These are phyloP conservation scores for Mycena sp. DNA, from an alignment of 1,284 basidiomycete genomes.

Conservation along the genomic window DNA sequence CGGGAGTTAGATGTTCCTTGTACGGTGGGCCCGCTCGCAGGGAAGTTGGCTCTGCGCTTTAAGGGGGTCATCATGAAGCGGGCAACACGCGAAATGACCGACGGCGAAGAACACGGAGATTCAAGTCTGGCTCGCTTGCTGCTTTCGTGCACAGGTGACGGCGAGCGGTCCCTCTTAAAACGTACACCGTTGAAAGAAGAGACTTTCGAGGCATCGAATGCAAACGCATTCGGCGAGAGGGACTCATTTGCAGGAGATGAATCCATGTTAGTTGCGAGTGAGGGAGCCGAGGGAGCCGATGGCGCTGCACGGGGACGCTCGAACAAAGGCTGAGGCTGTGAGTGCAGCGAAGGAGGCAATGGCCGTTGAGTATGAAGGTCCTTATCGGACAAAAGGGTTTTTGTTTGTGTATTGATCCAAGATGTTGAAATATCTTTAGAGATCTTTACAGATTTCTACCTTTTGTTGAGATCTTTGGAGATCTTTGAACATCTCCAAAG, in stretches of 20 bases:
- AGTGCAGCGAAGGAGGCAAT: not conserved
- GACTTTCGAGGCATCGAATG: not conserved
- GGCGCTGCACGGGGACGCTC: not conserved
- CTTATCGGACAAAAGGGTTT: too few species aligned
- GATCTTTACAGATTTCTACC: too few species aligned
- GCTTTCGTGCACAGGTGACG: not conserved
- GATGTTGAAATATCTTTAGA: too few species aligned
- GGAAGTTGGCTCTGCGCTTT: not conserved
- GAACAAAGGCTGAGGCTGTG: not conserved
- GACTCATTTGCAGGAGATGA: not conserved
- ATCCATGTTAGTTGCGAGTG: not conserved
- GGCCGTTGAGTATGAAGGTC: not conserved
- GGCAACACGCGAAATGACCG: not conserved
- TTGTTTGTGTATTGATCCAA: too few species aligned
- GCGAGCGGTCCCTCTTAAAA: not conserved
- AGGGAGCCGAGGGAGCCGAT: not conserved
- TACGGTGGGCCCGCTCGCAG: not conserved
- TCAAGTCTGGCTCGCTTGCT: not conserved
- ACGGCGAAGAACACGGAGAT: not conserved
- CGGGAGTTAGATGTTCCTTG: not conserved
- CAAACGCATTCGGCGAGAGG: not conserved
- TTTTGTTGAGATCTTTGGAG: too few species aligned
- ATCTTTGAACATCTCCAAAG: too few species aligned
- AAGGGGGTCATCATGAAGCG: not conserved
- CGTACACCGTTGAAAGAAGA: not conserved